Percentiles rank a stretch among this genome's conserved stretches.
Evolutionary conservation across 495 filamentous ascomycete genomes (phyloP).

Genomic region (Trichoderma orchidacearum): DNA sequence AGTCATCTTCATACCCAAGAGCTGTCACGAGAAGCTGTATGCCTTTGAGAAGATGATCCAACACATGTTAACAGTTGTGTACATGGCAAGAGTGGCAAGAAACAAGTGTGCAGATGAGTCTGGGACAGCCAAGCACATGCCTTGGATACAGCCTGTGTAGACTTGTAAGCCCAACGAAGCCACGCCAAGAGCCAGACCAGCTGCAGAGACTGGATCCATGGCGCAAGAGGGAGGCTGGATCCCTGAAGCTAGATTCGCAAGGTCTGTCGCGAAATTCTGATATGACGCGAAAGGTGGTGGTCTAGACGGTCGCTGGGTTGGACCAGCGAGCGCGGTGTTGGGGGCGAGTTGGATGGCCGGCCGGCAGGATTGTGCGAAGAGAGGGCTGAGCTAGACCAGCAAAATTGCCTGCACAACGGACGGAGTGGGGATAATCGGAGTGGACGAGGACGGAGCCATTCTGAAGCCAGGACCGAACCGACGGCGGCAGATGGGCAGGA

Average conservation of each 20-base stretch:
- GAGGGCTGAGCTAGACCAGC: not conserved
- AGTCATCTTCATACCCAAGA: conserved; percentile 25
- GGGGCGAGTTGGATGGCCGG: too few relatives aligned
- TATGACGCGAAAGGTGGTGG: too few relatives aligned
- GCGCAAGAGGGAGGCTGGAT: not conserved
- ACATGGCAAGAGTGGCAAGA: not conserved
- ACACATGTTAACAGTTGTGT: not conserved
- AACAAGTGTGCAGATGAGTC: not conserved
- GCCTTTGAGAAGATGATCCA: conserved; percentile 4
- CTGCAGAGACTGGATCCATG: conserved; percentile 26
- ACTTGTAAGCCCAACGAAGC: conserved; percentile 26
- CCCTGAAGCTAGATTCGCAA: not conserved
- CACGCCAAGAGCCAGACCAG: conserved; percentile 26
- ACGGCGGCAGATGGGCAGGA: not conserved
- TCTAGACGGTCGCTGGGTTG: too few relatives aligned
- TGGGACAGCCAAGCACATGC: conserved; percentile 6
- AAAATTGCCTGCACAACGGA: not conserved
- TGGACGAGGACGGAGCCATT: not conserved
- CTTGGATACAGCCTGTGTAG: conserved; percentile 25
- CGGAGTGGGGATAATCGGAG: not conserved
- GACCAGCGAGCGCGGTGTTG: too few relatives aligned
- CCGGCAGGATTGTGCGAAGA: not conserved
- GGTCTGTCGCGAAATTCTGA: not conserved
- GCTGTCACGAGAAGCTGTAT: conserved; percentile 30
- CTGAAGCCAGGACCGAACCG: not conserved